Evolutionary conservation across 2,329 filamentous ascomycete species (phyloP).

Genomic region (Rhinocladiella similis): DNA sequence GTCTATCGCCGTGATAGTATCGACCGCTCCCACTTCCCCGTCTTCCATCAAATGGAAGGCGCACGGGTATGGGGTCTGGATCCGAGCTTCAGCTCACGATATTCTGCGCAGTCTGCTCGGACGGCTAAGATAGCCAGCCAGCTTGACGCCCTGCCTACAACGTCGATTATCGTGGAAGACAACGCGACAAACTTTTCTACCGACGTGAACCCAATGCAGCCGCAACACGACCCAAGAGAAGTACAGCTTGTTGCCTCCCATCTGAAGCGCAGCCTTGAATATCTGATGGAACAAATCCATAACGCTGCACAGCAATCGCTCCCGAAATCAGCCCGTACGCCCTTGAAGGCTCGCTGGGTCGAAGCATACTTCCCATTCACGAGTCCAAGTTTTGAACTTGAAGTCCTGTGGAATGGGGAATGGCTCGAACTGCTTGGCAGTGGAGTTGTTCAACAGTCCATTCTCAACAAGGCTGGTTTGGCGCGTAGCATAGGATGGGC

Average conservation of each 20-base stretch:
- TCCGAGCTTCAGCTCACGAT: constrained; percentile 16
- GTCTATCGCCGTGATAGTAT: constrained; percentile 95
- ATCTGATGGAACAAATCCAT: constrained; percentile 89
- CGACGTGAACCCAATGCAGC: constrained; percentile 80
- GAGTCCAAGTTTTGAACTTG: constrained; percentile 90
- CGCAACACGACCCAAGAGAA: constrained; percentile 70
- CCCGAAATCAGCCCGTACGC: constrained; percentile 26
- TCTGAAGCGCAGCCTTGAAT: constrained; percentile 83
- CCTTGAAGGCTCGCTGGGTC: constrained; percentile 83
- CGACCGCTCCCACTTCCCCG: constrained; percentile 90
- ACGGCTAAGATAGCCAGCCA: constrained; percentile 65
- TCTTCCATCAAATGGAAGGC: constrained; percentile 99
- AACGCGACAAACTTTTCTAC: constrained; percentile 58
- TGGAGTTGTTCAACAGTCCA: constrained; percentile 80
- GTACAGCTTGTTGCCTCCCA: constrained; percentile 80
- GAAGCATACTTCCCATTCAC: constrained; percentile 98
- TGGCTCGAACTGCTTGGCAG: constrained; percentile 97
- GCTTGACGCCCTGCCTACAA: constrained; percentile 63
- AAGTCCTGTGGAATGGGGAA: constrained; percentile 89
- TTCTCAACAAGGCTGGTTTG: constrained; percentile 75
- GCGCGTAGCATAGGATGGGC: constrained; percentile 84
- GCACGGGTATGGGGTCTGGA: constrained; percentile 76
- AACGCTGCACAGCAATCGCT: constrained; percentile 65
- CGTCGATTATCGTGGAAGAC: constrained; percentile 17
- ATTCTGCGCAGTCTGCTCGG: constrained; percentile 37